Conservation (phyloP, 2,329 filamentous ascomycete genomes). For the Furcasterigmium furcatum region DNA sequence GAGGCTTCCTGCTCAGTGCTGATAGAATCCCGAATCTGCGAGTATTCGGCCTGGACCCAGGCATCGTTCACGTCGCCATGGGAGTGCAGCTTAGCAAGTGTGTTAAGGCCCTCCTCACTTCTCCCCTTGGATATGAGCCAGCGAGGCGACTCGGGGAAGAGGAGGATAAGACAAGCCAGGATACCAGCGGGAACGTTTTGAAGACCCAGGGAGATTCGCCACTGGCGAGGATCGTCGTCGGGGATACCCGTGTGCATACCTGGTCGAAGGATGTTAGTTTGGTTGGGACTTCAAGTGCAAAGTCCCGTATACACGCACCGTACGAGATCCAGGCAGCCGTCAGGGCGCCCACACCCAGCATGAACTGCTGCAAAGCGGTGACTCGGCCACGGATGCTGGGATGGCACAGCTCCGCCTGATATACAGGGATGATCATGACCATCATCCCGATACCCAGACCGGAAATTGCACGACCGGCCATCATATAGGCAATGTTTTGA, state of each 20-base stretch:
- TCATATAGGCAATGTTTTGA: conserved; percentile 54
- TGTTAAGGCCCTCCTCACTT: conserved; percentile 61
- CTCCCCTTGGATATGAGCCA: conserved; percentile 74
- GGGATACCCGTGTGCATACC: background rate
- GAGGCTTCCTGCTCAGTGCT: conserved; percentile 63
- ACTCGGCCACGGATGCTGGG: conserved; percentile 74
- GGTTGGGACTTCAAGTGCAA: too few species aligned
- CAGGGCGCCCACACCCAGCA: conserved; percentile 74
- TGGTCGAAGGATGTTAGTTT: too few species aligned
- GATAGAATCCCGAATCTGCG: conserved; percentile 66
- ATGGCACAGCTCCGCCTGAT: conserved; percentile 77
- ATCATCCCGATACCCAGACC: conserved; percentile 54
- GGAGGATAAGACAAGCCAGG: conserved; percentile 59
- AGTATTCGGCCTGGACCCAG: conserved; percentile 71
- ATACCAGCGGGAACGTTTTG: conserved; percentile 68
- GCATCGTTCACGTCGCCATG: conserved; percentile 62
- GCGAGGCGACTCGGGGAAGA: conserved; percentile 69
- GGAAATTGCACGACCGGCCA: conserved; percentile 66
- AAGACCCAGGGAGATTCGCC: conserved; percentile 53
- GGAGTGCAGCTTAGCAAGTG: conserved; percentile 67
- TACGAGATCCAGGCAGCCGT: conserved; percentile 72
- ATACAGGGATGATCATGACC: conserved; percentile 50
- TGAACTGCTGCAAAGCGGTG: conserved; percentile 76
- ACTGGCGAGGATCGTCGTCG: conserved; percentile 18
- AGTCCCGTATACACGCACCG: conserved; percentile 48